These are phyloP conservation scores for Cornus suecica DNA, from an alignment of 148 eudicot genomes.

Conservation along the genomic window DNA sequence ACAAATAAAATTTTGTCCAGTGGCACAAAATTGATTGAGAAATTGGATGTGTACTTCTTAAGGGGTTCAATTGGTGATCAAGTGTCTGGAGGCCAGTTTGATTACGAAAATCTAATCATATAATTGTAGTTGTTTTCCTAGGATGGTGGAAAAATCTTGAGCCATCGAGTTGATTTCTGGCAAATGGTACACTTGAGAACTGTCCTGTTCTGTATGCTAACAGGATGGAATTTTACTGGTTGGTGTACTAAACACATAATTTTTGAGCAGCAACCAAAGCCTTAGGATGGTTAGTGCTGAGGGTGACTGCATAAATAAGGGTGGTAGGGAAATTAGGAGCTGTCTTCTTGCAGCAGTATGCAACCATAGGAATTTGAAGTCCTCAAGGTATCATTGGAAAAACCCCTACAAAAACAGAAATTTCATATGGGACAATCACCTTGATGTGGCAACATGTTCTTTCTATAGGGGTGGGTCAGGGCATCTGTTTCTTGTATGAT, in stretches of 20 bases:
- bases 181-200: background rate
- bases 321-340: background rate
- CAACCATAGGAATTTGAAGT: background rate
- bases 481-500: background rate
- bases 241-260: background rate
- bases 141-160: no score
- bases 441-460: background rate
- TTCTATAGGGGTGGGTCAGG: no score
- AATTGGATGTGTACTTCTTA: background rate
- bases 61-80: background rate
- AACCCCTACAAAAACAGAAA: background rate
- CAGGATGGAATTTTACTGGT: constrained; percentile 1
- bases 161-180: no score
- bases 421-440: background rate
- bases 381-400: background rate
- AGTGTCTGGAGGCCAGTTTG: no score
- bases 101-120: no score
- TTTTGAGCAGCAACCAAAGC: background rate
- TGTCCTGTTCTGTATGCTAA: background rate
- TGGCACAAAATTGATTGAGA: background rate
- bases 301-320: background rate
- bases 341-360: background rate
- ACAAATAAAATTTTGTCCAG: no score
- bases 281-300: background rate
- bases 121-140: no score